These are phyloP conservation scores for Microdochium trichocladiopsis DNA, from an alignment of 2,329 filamentous ascomycete genomes.

Conservation along the genomic window DNA sequence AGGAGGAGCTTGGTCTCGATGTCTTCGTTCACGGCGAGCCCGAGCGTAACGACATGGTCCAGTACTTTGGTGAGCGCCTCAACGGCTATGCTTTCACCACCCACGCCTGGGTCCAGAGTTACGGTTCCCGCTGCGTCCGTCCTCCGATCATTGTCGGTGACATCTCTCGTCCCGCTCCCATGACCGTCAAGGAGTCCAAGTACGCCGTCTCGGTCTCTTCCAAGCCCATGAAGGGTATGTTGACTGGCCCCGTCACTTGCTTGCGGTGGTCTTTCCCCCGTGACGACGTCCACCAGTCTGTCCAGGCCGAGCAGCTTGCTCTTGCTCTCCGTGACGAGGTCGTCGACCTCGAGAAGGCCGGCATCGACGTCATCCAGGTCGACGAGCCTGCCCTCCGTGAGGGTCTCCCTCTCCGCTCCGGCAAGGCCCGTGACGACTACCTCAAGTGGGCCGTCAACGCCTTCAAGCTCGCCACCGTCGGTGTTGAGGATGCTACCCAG, in stretches of 20 bases:
- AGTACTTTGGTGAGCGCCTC: slow-evolving; percentile 98
- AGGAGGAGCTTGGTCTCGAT: slow-evolving; percentile 95
- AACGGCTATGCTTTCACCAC: slow-evolving; percentile 98
- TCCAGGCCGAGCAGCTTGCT: slow-evolving; percentile 97
- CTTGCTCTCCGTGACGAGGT: slow-evolving; percentile 98
- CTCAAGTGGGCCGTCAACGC: slow-evolving; percentile 95
- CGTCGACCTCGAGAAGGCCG: slow-evolving; percentile 92
- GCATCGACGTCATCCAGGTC: slow-evolving; percentile 97
- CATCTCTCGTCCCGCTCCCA: slow-evolving; percentile 90
- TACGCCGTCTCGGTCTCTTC: slow-evolving; percentile 93
- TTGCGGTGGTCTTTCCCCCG: slow-evolving; percentile 99
- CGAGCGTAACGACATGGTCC: slow-evolving; percentile 99
- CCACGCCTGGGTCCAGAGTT: slow-evolving; percentile 97
- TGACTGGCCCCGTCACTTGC: slow-evolving; percentile 98
- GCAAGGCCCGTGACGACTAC: slow-evolving; percentile 94
- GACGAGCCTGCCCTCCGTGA: slow-evolving; percentile 99
- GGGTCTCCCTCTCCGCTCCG: slow-evolving; percentile 92
- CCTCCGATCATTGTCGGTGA: slow-evolving; percentile 98
- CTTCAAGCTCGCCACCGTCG: slow-evolving; percentile 92
- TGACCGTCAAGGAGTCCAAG: slow-evolving; percentile 99
- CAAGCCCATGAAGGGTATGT: slow-evolving; percentile 99
- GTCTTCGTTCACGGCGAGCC: slow-evolving; percentile 98
- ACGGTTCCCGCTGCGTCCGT: slow-evolving; percentile 96
- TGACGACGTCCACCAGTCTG: slow-evolving; percentile 98
- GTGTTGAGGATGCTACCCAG: slow-evolving; percentile 92